Evolutionary conservation across 768 basidiomycete genomes (phyloP), one percentile per base, ranked within the genome.

Genomic region (Scleroderma bovista): DNA sequence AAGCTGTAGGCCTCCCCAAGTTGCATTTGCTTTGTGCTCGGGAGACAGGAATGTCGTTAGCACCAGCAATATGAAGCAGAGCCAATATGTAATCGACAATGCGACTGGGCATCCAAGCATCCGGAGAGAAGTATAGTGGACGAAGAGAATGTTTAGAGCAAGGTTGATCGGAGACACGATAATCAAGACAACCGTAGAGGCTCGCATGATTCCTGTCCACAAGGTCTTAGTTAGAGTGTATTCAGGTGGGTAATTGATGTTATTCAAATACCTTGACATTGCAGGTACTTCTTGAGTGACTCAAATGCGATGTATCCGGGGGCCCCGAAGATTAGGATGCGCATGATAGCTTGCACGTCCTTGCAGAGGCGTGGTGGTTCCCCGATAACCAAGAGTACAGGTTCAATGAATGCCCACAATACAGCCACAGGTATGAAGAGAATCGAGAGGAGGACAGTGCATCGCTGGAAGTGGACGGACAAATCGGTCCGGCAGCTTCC

Each of bases 281-380:
- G 87, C 22, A 89, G 63, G 63, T 87, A 89, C 65, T 86, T 88
- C 64, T 88, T 88, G 57, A 88, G 69, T 50, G 79, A 81, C 62
- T 89, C 85, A 50, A 87, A 87, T 2, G 78, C 84, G 57, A 87
- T 79, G 59, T 86, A 87, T 2, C 78, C 86, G 0, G 88, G 88
- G 0, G 81, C 83, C 2, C 79, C 84, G 36, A 82, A 39, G 40
- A 81, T 72, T 42, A 88, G 67, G 26, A 88, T 63, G 8, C 86
- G 79, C 57, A 89, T 68, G 59, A 86, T 87, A 13, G 60, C 56
- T 59, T 88, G 82, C 0, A 85, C 83, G 54, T 84, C 79, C 40
- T 64, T 66, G 53, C 81, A 79, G 36, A 89, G 76, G 10, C 61
- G 62, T 16, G 57, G 68, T 4, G 81, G 75, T 58, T 90, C 86